Evolutionary conservation across 2,329 filamentous ascomycete species (phyloP).

Genomic region (Bipolaris sorokiniana): DNA sequence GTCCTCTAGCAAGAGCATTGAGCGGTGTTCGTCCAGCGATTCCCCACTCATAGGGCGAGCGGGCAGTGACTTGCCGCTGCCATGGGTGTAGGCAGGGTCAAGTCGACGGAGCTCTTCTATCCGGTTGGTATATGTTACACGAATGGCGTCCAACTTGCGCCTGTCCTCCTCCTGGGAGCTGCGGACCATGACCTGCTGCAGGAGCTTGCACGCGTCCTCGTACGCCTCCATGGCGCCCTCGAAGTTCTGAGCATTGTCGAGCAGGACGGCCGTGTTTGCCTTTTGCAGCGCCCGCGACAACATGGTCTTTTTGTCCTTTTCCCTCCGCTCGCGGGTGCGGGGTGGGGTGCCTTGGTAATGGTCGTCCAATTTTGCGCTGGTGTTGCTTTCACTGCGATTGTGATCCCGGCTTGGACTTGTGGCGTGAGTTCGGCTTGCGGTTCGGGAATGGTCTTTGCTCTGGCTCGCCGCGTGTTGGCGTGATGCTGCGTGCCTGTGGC

Average conservation of each 20-base stretch:
- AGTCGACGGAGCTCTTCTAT: slow-evolving; percentile 85
- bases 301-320: slow-evolving; percentile 82
- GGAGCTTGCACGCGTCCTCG: slow-evolving; percentile 82
- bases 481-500: slow-evolving; percentile 24
- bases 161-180: slow-evolving; percentile 86
- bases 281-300: slow-evolving; percentile 93
- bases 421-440: slow-evolving; percentile 16
- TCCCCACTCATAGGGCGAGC: slow-evolving; percentile 69
- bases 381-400: slow-evolving; percentile 40
- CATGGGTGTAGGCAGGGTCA: slow-evolving; percentile 59
- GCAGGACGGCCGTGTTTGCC: slow-evolving; percentile 90
- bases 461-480: slow-evolving; percentile 25
- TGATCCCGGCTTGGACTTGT: slow-evolving; percentile 25
- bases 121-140: slow-evolving; percentile 86
- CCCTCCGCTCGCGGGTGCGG: slow-evolving; percentile 52
- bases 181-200: slow-evolving; percentile 85
- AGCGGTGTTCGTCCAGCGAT: slow-evolving; percentile 51
- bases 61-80: slow-evolving; percentile 75
- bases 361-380: slow-evolving; percentile 44
- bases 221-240: slow-evolving; percentile 91
- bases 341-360: slow-evolving; percentile 40
- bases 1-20: slow-evolving; percentile 46
- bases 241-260: slow-evolving; percentile 96
- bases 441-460: slow-evolving; percentile 32
- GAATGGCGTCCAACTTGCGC: slow-evolving; percentile 89